phyloP scores from a whole-genome alignment of 2,329 filamentous ascomycete species.

The Colletotrichum paranaense region DNA sequence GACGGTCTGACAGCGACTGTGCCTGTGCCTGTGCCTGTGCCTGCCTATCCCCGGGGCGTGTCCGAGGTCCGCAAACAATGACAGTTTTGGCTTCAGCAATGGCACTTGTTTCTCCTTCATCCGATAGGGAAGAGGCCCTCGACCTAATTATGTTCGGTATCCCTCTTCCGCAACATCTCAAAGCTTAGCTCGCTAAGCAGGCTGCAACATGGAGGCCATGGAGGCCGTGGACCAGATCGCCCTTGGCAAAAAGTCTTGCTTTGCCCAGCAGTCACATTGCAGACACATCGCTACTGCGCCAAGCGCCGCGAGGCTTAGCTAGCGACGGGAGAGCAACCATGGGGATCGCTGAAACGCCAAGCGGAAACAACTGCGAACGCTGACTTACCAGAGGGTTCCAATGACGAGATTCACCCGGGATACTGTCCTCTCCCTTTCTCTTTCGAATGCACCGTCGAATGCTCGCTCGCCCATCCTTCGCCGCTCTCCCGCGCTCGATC shows the following conservation, averaged over 20 bases:
- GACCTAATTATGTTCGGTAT: constrained; percentile 19
- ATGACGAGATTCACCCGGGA: constrained; percentile 4
- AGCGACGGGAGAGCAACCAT: constrained; percentile 26
- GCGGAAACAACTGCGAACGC: constrained; percentile 25
- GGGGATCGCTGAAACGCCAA: constrained; percentile 34
- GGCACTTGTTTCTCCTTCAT: constrained; percentile 31
- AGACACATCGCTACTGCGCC: neutral
- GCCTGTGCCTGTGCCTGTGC: too few species aligned
- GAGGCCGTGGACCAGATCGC: constrained; percentile 12
- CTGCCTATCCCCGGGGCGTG: neutral
- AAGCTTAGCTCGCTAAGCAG: constrained; percentile 28
- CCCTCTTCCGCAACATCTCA: constrained; percentile 18
- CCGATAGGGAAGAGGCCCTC: neutral
- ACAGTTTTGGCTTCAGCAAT: constrained; percentile 27
- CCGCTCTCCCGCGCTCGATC: constrained; percentile 28
- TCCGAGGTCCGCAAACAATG: constrained; percentile 27
- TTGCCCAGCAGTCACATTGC: neutral
- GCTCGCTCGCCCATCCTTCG: neutral
- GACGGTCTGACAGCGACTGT: too few species aligned
- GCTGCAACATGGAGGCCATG: constrained; percentile 8
- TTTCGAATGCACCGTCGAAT: neutral
- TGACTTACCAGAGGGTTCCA: neutral
- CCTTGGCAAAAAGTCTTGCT: constrained; percentile 13
- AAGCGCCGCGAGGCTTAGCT: constrained; percentile 12
- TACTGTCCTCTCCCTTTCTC: neutral